Conservation (phyloP, 2,329 filamentous ascomycete species). For the Aciculosporium take region DNA sequence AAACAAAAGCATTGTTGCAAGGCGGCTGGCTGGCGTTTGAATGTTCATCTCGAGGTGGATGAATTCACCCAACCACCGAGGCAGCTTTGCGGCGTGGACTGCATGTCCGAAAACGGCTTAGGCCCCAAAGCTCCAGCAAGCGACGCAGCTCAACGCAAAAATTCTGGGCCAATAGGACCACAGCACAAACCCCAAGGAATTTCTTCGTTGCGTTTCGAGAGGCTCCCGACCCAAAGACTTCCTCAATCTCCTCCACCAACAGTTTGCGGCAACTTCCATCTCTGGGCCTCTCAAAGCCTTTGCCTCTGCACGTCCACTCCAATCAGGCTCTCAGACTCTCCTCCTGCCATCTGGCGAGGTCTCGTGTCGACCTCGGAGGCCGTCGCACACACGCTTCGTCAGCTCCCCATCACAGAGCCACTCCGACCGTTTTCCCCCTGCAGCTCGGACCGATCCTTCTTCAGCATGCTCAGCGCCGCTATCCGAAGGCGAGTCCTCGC, state of each 20-base stretch:
- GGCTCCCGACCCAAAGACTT: no score
- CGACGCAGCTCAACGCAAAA: constrained; percentile 29
- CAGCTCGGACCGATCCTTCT: constrained; percentile 17
- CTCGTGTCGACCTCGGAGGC: neutral
- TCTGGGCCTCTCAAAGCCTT: neutral
- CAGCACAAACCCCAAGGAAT: constrained; percentile 22
- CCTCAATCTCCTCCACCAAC: constrained; percentile 18
- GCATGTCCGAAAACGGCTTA: constrained; percentile 17
- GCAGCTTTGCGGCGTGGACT: no score
- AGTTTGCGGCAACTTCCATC: constrained; percentile 14
- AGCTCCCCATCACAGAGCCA: constrained; percentile 11
- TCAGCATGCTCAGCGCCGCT: constrained; percentile 46
- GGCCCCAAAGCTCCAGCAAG: constrained; percentile 18
- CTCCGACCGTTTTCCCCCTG: constrained; percentile 7
- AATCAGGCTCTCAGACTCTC: constrained; percentile 2
- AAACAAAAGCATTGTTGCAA: no score
- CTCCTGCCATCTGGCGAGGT: constrained; percentile 1
- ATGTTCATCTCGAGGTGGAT: no score
- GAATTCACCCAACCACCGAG: no score
- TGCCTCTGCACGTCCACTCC: constrained; percentile 8
- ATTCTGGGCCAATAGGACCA: constrained; percentile 20
- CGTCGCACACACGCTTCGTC: neutral
- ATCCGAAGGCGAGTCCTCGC: constrained; percentile 47
- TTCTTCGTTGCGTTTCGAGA: constrained; percentile 16
- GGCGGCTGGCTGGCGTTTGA: no score